Conservation (phyloP, 2,329 filamentous ascomycete genomes). For the Tolypocladium ovalisporum region DNA sequence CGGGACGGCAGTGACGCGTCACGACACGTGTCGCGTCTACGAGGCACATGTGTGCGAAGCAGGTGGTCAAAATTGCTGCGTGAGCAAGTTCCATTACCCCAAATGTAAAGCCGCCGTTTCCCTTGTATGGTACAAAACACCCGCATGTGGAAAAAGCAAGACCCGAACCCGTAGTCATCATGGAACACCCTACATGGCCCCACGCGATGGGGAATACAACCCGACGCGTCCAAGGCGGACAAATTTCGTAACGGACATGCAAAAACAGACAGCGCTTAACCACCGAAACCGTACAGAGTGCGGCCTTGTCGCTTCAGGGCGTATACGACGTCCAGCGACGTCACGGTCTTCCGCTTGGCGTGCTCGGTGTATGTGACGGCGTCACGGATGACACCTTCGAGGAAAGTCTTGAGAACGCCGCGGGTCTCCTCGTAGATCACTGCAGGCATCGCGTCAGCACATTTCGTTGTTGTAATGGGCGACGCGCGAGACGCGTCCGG, state of each 20-base stretch:
- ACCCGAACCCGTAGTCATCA: constrained; percentile 30
- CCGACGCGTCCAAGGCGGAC: constrained; percentile 6
- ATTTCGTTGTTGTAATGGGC: neutral
- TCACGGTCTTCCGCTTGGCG: constrained; percentile 74
- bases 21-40: neutral
- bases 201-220: constrained; percentile 2
- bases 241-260: constrained; percentile 25
- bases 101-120: constrained; percentile 24
- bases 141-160: constrained; percentile 27
- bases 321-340: constrained; percentile 57
- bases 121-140: constrained; percentile 33
- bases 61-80: constrained; percentile 11
- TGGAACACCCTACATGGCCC: constrained; percentile 24
- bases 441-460: constrained; percentile 1
- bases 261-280: constrained; percentile 41
- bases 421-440: constrained; percentile 75
- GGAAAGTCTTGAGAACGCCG: constrained; percentile 68
- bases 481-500: neutral
- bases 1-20: neutral
- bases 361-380: constrained; percentile 72
- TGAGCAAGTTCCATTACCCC: constrained; percentile 21
- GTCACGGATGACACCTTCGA: constrained; percentile 66
- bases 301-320: constrained; percentile 60
- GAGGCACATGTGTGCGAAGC: neutral
- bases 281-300: constrained; percentile 83